Conservation (phyloP, 345 rosid genomes). For the Eucalyptus sp. region DNA sequence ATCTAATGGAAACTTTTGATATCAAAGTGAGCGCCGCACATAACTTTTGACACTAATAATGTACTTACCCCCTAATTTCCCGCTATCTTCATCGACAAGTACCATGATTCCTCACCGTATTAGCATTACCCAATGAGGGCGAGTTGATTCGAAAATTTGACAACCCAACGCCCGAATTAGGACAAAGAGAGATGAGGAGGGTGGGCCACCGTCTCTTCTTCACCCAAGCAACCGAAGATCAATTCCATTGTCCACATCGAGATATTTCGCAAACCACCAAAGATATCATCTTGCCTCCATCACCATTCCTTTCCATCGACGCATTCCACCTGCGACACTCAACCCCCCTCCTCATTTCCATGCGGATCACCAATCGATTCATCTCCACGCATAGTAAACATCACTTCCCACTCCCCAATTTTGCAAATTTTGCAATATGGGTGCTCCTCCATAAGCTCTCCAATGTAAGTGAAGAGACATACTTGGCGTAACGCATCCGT, state of each 20-base stretch:
- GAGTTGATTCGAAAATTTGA: not conserved
- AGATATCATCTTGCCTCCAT: not conserved
- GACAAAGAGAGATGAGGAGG: not conserved
- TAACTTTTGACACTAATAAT: too few relatives aligned
- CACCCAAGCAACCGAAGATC: not conserved
- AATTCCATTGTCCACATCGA: not conserved
- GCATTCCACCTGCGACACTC: not conserved
- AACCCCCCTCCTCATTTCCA: not conserved
- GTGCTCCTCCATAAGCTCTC: not conserved
- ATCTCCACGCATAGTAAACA: not conserved
- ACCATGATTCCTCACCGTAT: not conserved
- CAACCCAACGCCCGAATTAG: not conserved
- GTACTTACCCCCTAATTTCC: not conserved
- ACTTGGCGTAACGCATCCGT: not conserved
- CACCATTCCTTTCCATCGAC: not conserved
- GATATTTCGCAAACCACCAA: not conserved
- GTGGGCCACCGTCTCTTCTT: not conserved
- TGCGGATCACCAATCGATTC: not conserved
- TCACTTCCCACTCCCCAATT: not conserved
- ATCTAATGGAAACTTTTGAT: too few relatives aligned
- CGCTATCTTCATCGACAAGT: not conserved
- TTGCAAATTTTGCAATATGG: not conserved
- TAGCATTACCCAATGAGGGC: not conserved
- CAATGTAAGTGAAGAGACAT: not conserved
- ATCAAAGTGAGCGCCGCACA: too few relatives aligned